Evolutionary conservation across 768 basidiomycete genomes (phyloP).

Genomic region (Podaxis sp.): DNA sequence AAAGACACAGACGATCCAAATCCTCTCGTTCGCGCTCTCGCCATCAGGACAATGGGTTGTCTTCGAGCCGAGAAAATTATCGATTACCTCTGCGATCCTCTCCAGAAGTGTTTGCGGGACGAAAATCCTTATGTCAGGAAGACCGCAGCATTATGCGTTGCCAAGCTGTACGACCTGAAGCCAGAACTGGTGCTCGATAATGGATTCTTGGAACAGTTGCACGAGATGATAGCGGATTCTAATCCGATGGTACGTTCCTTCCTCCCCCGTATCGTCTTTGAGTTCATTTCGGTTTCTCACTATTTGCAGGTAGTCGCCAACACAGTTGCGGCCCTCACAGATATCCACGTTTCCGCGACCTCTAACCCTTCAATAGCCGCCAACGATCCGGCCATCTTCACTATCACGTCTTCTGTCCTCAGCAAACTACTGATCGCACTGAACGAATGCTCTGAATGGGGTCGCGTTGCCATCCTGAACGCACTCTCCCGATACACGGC

Average conservation of each 20-base stretch:
- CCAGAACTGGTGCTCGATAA: slow-evolving; percentile 94
- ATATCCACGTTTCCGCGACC: slow-evolving; percentile 79
- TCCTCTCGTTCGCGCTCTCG: slow-evolving; percentile 92
- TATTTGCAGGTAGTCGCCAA: slow-evolving; percentile 92
- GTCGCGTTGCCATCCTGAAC: slow-evolving; percentile 88
- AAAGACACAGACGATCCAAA: slow-evolving; percentile 97
- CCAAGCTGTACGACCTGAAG: slow-evolving; percentile 96
- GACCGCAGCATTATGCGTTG: slow-evolving; percentile 95
- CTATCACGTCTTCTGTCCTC: slow-evolving; percentile 79
- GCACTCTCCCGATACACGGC: slow-evolving; percentile 83
- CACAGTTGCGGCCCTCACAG: slow-evolving; percentile 88
- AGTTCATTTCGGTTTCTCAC: slow-evolving; percentile 2
- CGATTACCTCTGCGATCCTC: slow-evolving; percentile 95
- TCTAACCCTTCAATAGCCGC: slow-evolving; percentile 54
- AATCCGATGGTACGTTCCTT: slow-evolving; percentile 83
- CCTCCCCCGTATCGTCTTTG: not conserved
- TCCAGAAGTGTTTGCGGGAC: slow-evolving; percentile 89
- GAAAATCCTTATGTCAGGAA: slow-evolving; percentile 99
- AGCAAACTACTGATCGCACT: slow-evolving; percentile 92
- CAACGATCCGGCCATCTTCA: slow-evolving; percentile 69
- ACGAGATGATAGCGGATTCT: slow-evolving; percentile 92
- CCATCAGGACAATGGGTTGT: slow-evolving; percentile 98
- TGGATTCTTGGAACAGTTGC: slow-evolving; percentile 85
- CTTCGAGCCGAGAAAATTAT: slow-evolving; percentile 98
- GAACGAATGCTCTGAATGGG: slow-evolving; percentile 99